Evolutionary conservation across 331 rosid species (phyloP).

Genomic region (Phaseolus coccineus): DNA sequence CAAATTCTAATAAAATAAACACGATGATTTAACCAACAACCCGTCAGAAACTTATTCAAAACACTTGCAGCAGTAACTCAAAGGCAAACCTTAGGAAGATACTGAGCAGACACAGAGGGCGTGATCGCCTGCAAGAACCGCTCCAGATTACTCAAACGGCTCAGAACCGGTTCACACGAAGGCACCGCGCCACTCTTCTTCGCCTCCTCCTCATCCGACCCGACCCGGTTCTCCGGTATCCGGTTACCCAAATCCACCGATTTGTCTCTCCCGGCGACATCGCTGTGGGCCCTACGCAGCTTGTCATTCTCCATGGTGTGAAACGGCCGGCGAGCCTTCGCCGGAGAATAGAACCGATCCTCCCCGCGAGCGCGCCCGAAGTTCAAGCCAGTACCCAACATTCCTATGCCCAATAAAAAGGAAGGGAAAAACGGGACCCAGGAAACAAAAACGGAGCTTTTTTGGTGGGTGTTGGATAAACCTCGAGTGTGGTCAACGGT

Average conservation of each 20-base stretch:
- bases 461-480: conserved; percentile 23
- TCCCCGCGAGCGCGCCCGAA: conserved; percentile 69
- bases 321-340: conserved; percentile 61
- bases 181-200: conserved; percentile 48
- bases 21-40: background rate
- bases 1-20: conserved; percentile 12
- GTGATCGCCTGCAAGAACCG: conserved; percentile 74
- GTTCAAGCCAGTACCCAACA: conserved; percentile 75
- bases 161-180: conserved; percentile 45
- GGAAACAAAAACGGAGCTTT: conserved; percentile 30
- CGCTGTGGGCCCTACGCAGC: conserved; percentile 68
- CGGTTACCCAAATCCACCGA: conserved; percentile 42
- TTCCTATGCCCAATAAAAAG: conserved; percentile 40
- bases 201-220: conserved; percentile 47
- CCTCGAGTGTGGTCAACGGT: conserved; percentile 56
- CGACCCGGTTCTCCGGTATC: conserved; percentile 61
- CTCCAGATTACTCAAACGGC: conserved; percentile 70
- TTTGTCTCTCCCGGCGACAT: conserved; percentile 53
- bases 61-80: conserved; percentile 8
- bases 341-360: conserved; percentile 68
- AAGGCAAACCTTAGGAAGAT: conserved; percentile 64
- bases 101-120: conserved; percentile 73
- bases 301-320: conserved; percentile 55
- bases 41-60: background rate
- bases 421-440: background rate